phyloP scores from a whole-genome alignment of 2,329 filamentous ascomycete genomes.

The Paecilomyces dactylethromorphus region DNA sequence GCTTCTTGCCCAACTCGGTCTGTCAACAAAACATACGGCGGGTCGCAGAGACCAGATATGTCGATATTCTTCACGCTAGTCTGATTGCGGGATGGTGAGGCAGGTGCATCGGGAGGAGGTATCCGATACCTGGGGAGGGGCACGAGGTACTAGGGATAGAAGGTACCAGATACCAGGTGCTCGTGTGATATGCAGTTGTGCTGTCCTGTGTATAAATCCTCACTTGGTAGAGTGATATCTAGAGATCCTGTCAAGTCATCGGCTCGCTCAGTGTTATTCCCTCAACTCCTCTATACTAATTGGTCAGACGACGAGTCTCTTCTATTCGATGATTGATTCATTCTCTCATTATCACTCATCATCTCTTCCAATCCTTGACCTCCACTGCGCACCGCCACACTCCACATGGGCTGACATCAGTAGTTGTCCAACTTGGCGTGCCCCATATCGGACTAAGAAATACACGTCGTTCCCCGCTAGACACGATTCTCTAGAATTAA shows the following conservation, averaged over 20 bases:
- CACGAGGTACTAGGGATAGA: not conserved
- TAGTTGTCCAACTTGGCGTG: not conserved
- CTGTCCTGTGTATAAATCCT: too few relatives aligned
- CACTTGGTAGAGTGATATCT: too few relatives aligned
- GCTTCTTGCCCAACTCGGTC: not conserved
- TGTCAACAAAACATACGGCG: slow-evolving; percentile 35
- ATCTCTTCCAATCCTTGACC: not conserved
- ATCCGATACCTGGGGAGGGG: not conserved
- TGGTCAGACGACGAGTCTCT: too few relatives aligned
- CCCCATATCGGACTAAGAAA: not conserved
- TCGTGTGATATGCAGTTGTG: too few relatives aligned
- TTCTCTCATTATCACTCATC: too few relatives aligned
- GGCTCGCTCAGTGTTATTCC: too few relatives aligned
- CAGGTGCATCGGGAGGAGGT: not conserved
- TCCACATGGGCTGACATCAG: slow-evolving; percentile 17
- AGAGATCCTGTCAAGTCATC: too few relatives aligned
- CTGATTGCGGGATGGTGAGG: not conserved
- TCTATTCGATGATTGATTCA: too few relatives aligned
- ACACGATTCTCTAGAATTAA: not conserved
- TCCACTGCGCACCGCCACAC: slow-evolving; percentile 13
- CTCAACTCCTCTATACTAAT: too few relatives aligned
- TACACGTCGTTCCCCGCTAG: not conserved
- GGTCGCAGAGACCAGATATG: slow-evolving; percentile 15
- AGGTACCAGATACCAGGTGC: not conserved
- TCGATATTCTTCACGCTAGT: not conserved